A percentile compares a stretch with the other conserved stretches of the same genome.
Conservation (phyloP, 371 early-diverging fungal species). For the Mortierella sp. region DNA sequence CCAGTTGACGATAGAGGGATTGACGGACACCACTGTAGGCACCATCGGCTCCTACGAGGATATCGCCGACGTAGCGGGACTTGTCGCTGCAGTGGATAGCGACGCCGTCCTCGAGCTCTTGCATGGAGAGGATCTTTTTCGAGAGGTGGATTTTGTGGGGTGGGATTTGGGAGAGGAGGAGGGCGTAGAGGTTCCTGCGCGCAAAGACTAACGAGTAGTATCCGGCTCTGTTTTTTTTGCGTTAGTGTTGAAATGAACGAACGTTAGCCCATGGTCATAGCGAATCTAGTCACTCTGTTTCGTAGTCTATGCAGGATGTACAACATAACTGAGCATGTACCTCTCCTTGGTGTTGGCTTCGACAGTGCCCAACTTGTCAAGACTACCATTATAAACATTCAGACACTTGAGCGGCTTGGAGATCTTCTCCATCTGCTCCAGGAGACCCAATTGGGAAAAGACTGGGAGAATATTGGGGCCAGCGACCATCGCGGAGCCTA, state of each 20-base stretch:
- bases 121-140: slow-evolving; percentile 36
- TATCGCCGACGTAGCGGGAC: slow-evolving; percentile 31
- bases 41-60: slow-evolving; percentile 50
- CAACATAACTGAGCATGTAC: not conserved
- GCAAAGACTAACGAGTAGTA: slow-evolving; percentile 35
- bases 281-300: not conserved
- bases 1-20: slow-evolving; percentile 30
- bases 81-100: slow-evolving; percentile 39
- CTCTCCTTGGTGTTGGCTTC: slow-evolving; percentile 31
- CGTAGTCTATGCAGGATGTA: not conserved
- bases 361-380: slow-evolving; percentile 18
- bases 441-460: slow-evolving; percentile 39
- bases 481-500: slow-evolving; percentile 41
- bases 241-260: not conserved
- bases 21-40: slow-evolving; percentile 49
- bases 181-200: slow-evolving; percentile 30
- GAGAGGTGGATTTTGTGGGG: slow-evolving; percentile 41
- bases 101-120: slow-evolving; percentile 27
- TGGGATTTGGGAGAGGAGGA: slow-evolving; percentile 40
- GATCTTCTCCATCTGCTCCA: slow-evolving; percentile 33
- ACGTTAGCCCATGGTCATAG: not conserved
- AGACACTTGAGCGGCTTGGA: slow-evolving; percentile 40
- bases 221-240: slow-evolving; percentile 22
- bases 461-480: slow-evolving; percentile 41
- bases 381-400: slow-evolving; percentile 22